Conservation (phyloP, 139 green algal species). For the Tetraselmis chui region DNA sequence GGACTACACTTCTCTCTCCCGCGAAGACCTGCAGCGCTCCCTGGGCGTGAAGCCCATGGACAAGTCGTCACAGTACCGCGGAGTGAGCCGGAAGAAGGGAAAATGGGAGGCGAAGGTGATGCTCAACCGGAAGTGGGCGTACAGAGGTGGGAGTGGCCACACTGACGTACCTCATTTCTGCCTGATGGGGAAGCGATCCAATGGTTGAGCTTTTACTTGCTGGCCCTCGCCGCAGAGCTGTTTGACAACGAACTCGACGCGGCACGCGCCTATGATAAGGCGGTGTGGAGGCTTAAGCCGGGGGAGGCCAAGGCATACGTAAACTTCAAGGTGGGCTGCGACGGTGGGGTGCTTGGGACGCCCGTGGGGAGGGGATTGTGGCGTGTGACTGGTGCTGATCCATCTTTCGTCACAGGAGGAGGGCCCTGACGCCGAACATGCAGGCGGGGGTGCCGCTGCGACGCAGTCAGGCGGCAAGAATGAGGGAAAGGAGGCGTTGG, state of each 20-base stretch:
- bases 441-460: too few relatives aligned
- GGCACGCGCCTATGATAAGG: slow-evolving; percentile 42
- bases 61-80: slow-evolving; percentile 50
- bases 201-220: too few relatives aligned
- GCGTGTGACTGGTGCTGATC: too few relatives aligned
- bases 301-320: slow-evolving; percentile 52
- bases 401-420: too few relatives aligned
- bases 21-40: slow-evolving; percentile 62
- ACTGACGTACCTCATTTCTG: neutral
- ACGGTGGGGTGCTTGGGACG: slow-evolving; percentile 28
- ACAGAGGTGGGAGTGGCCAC: slow-evolving; percentile 23
- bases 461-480: too few relatives aligned
- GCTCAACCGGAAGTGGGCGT: slow-evolving; percentile 69
- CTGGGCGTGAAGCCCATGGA: slow-evolving; percentile 75
- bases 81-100: slow-evolving; percentile 70
- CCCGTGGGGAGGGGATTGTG: too few relatives aligned
- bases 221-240: slow-evolving; percentile 39
- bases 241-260: slow-evolving; percentile 56
- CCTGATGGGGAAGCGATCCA: too few relatives aligned
- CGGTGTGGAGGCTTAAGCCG: slow-evolving; percentile 64
- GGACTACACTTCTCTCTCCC: too few relatives aligned
- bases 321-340: slow-evolving; percentile 61
- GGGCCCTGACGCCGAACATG: too few relatives aligned
- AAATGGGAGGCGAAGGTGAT: slow-evolving; percentile 76
- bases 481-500: too few relatives aligned